phyloP scores from a whole-genome alignment of 305 asterid genomes.

The Salvia sclarea region DNA sequence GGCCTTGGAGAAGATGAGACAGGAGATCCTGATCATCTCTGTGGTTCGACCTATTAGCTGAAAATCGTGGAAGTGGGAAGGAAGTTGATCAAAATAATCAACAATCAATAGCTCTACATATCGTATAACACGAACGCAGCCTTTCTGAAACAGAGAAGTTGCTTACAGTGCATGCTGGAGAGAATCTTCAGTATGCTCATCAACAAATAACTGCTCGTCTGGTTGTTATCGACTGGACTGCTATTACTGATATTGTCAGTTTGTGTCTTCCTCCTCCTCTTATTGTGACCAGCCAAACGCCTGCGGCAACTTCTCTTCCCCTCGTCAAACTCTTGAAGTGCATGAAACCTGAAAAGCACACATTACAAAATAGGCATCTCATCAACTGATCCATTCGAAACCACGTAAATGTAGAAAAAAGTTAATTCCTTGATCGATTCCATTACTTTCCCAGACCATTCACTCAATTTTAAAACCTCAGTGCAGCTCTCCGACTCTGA shows the following conservation, averaged over 20 bases:
- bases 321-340: constrained; percentile 81
- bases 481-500: background rate
- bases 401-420: background rate
- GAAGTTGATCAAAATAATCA: constrained; percentile 22
- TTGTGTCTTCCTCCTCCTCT: constrained; percentile 83
- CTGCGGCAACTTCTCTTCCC: constrained; percentile 80
- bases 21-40: constrained; percentile 62
- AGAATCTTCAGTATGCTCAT: constrained; percentile 73
- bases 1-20: constrained; percentile 74
- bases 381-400: constrained; percentile 15
- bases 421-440: background rate
- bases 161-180: constrained; percentile 73
- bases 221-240: constrained; percentile 53
- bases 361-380: constrained; percentile 26
- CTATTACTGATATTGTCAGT: constrained; percentile 43
- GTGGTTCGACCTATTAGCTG: constrained; percentile 55
- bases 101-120: constrained; percentile 1
- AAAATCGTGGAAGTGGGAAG: constrained; percentile 34
- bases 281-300: constrained; percentile 83
- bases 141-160: constrained; percentile 23
- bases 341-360: constrained; percentile 59
- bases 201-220: constrained; percentile 60
- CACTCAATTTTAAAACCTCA: background rate
- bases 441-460: background rate
- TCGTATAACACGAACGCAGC: constrained; percentile 17